Conservation (phyloP, 768 basidiomycete species). For the Chiua virens region DNA sequence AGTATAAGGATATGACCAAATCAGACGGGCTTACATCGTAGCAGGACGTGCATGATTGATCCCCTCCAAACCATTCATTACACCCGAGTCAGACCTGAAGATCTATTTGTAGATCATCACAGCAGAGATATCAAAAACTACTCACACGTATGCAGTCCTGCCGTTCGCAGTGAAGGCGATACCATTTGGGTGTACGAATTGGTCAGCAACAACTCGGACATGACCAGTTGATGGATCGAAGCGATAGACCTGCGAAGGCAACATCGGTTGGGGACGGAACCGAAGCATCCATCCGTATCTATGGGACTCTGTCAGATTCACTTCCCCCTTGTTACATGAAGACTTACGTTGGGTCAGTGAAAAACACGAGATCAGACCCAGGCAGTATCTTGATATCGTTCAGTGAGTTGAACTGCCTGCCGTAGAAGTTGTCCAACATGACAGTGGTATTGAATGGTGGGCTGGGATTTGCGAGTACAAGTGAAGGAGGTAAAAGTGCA, state of each 20-base stretch:
- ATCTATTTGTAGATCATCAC: constrained; percentile 12
- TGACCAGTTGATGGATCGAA: constrained; percentile 59
- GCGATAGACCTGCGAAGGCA: constrained; percentile 62
- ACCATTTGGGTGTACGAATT: constrained; percentile 73
- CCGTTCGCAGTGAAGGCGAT: constrained; percentile 72
- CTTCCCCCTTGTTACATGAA: neutral
- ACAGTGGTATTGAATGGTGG: constrained; percentile 67
- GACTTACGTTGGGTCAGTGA: constrained; percentile 69
- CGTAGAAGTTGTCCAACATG: constrained; percentile 76
- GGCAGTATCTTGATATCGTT: constrained; percentile 80
- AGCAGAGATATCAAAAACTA: constrained; percentile 1
- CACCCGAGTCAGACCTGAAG: constrained; percentile 33
- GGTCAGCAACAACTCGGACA: constrained; percentile 73
- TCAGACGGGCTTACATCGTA: constrained; percentile 53
- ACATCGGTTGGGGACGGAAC: constrained; percentile 64
- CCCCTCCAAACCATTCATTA: constrained; percentile 43
- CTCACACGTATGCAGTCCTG: constrained; percentile 61
- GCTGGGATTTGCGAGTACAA: constrained; percentile 63
- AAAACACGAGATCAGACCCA: constrained; percentile 62
- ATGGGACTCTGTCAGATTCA: neutral
- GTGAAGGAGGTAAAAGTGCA: constrained; percentile 57
- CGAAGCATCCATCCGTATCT: constrained; percentile 65
- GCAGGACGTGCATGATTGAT: constrained; percentile 59
- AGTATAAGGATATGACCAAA: neutral
- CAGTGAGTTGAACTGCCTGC: constrained; percentile 79